Conservation (phyloP, 176 grass and related monocot genomes). For the Oryza coarctata region DNA sequence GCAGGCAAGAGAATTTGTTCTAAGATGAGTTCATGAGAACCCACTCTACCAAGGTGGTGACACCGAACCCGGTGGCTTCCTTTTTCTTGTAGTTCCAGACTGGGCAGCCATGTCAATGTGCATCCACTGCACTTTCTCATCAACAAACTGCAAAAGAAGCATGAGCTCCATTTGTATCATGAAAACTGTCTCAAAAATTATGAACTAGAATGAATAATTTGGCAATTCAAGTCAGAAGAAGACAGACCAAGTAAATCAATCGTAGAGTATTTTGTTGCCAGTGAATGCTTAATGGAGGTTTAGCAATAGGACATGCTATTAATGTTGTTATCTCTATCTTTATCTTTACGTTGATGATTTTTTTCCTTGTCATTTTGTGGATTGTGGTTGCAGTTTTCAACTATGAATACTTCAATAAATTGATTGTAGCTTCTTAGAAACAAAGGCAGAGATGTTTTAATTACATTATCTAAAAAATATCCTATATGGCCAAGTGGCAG, state of each 20-base stretch:
- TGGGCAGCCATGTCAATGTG: slow-evolving; percentile 95
- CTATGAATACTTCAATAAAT: too few relatives aligned
- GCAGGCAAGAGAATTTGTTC: background rate
- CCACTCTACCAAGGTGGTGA: slow-evolving; percentile 93
- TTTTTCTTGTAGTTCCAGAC: slow-evolving; percentile 94
- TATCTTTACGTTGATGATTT: too few relatives aligned
- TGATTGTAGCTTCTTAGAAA: too few relatives aligned
- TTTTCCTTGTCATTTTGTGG: too few relatives aligned
- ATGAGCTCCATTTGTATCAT: background rate
- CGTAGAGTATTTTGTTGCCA: background rate
- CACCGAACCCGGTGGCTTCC: slow-evolving; percentile 76
- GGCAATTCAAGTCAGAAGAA: background rate
- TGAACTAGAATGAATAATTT: background rate
- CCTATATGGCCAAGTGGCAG: background rate
- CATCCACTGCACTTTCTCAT: slow-evolving; percentile 96
- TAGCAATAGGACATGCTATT: too few relatives aligned
- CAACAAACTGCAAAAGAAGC: slow-evolving; percentile 62
- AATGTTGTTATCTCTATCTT: too few relatives aligned
- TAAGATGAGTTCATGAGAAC: slow-evolving; percentile 88
- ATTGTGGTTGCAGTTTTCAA: too few relatives aligned
- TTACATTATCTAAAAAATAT: too few relatives aligned
- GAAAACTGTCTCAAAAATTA: background rate
- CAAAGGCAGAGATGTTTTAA: too few relatives aligned
- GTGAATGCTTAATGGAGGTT: too few relatives aligned
- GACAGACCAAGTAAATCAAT: too few relatives aligned